Conservation (phyloP, 2,329 filamentous ascomycete species). For the Phyllosticta citrichinensis region DNA sequence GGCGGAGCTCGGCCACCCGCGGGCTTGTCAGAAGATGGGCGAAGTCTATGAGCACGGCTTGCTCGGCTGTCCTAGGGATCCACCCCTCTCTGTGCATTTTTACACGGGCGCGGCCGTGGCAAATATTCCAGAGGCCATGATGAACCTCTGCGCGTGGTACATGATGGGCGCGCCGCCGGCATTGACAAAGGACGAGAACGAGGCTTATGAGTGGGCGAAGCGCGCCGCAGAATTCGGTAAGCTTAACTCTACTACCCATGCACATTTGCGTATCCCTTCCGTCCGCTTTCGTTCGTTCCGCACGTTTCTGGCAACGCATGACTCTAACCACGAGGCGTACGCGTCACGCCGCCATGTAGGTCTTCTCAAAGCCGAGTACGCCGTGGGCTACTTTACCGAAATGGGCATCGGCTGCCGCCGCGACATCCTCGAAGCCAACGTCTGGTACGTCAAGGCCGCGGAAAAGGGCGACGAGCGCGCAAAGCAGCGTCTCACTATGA, state of each 20-base stretch:
- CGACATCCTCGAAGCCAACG: constrained; percentile 92
- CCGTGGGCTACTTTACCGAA: constrained; percentile 93
- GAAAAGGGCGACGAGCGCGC: constrained; percentile 86
- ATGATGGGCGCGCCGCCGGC: constrained; percentile 89
- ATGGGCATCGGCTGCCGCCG: constrained; percentile 94
- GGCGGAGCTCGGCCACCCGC: constrained; percentile 78
- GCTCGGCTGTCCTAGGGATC: constrained; percentile 78
- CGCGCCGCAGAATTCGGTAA: constrained; percentile 76
- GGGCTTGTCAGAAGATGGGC: constrained; percentile 82
- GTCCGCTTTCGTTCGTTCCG: not conserved
- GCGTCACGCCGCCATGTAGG: constrained; percentile 34
- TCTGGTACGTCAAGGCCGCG: constrained; percentile 95
- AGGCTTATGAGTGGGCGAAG: constrained; percentile 93
- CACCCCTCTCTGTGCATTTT: constrained; percentile 90
- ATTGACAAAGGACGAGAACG: constrained; percentile 86
- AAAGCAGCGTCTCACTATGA: constrained; percentile 75
- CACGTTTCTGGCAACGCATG: not conserved
- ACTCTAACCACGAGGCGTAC: not conserved
- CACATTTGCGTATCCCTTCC: not conserved
- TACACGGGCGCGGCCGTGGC: constrained; percentile 86
- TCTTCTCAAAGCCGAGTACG: constrained; percentile 69
- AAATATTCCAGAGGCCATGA: constrained; percentile 82
- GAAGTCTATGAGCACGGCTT: constrained; percentile 93
- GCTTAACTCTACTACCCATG: constrained; percentile 22
- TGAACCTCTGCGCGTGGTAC: constrained; percentile 98